phyloP scores from a whole-genome alignment of 176 grass and related monocot genomes.

The Zea mays region DNA sequence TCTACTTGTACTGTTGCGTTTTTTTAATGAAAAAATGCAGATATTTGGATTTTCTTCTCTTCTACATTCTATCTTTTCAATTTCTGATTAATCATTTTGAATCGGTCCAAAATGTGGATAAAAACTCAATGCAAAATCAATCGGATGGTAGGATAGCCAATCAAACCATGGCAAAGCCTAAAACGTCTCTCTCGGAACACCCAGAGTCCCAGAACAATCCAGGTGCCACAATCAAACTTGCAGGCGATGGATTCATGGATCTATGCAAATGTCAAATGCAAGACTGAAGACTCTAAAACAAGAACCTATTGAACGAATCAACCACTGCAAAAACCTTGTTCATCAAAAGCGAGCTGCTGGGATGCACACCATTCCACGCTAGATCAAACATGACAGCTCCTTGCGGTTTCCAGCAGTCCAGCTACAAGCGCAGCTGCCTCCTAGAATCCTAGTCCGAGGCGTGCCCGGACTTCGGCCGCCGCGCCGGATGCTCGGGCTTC shows the following conservation, averaged over 20 bases:
- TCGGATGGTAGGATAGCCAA: neutral
- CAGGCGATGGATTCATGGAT: neutral
- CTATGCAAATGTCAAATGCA: slow-evolving; percentile 3
- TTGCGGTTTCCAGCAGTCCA: slow-evolving; percentile 9
- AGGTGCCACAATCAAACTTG: neutral
- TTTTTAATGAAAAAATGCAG: too few relatives aligned
- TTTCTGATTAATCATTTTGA: neutral
- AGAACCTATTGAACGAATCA: neutral
- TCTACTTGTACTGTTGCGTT: too few relatives aligned
- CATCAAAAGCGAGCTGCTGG: neutral
- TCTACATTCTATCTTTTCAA: neutral
- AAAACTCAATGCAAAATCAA: too few relatives aligned
- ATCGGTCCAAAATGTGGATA: too few relatives aligned
- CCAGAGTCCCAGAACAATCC: neutral
- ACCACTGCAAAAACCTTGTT: neutral
- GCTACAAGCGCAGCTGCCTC: neutral
- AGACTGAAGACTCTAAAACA: neutral
- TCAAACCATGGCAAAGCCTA: neutral
- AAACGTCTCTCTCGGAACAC: neutral
- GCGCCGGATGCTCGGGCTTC: slow-evolving; percentile 43
- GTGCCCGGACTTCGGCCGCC: slow-evolving; percentile 42
- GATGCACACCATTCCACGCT: neutral
- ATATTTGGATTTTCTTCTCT: neutral
- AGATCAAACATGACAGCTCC: neutral
- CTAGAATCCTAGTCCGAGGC: slow-evolving; percentile 61